Percentiles rank a stretch among this genome's conserved stretches.
These are phyloP conservation scores for Smithsoniella earleae DNA, from an alignment of 163 green algal genomes.

Conservation along the genomic window DNA sequence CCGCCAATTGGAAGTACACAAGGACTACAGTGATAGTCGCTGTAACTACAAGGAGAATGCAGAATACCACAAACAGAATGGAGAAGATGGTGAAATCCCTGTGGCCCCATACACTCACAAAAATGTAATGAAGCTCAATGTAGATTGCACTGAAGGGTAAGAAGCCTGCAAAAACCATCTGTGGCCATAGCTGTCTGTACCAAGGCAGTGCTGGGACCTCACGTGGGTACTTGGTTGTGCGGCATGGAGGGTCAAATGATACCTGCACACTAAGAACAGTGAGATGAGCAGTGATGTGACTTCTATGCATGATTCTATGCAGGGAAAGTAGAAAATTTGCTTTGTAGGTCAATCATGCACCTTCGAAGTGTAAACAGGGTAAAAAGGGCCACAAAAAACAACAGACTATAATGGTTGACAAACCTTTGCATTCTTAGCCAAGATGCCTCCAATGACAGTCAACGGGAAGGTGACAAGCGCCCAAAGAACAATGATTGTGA, in stretches of 20 bases:
- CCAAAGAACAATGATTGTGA: conserved; percentile 87
- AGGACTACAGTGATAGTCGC: conserved; percentile 94
- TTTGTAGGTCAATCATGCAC: no score
- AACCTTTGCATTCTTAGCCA: conserved; percentile 82
- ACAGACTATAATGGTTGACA: no score
- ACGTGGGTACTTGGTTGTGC: conserved; percentile 80
- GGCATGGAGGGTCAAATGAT: conserved; percentile 31
- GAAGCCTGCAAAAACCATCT: conserved; percentile 96
- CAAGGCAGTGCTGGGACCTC: conserved; percentile 86
- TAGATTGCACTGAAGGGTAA: conserved; percentile 98
- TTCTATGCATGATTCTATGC: no score
- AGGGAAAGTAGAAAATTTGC: no score
- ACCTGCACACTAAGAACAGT: neutral
- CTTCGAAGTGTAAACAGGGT: no score
- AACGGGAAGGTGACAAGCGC: conserved; percentile 89
- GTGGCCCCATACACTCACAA: conserved; percentile 94
- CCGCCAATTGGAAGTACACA: conserved; percentile 97
- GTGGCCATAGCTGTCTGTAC: conserved; percentile 76
- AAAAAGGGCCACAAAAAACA: no score
- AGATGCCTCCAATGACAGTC: conserved; percentile 83
- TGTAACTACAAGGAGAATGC: conserved; percentile 88
- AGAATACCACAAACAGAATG: conserved; percentile 93
- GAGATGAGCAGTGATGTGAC: no score
- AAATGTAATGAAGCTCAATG: conserved; percentile 99
- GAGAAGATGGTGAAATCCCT: conserved; percentile 95